Percentiles rank a stretch among this genome's conserved stretches.
phyloP scores from a whole-genome alignment of 2,329 filamentous ascomycete species.

The Capronia americana region DNA sequence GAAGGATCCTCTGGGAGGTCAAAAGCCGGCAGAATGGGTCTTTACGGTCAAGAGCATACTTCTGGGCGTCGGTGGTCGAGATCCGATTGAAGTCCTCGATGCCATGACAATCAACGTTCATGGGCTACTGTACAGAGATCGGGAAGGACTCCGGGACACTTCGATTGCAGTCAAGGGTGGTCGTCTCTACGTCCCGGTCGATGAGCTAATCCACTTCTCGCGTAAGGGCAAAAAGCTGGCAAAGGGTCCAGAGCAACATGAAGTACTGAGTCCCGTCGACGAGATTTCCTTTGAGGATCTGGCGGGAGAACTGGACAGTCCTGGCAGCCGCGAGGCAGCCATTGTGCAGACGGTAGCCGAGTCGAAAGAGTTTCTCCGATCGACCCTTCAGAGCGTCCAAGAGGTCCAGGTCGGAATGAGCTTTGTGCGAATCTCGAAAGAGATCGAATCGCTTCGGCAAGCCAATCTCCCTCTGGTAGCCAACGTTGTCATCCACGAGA shows the following conservation, averaged over 20 bases:
- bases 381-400: conserved; percentile 88
- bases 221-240: conserved; percentile 55
- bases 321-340: conserved; percentile 70
- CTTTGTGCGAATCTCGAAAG: conserved; percentile 85
- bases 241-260: conserved; percentile 51
- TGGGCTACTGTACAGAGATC: conserved; percentile 82
- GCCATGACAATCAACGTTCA: conserved; percentile 88
- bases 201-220: conserved; percentile 75
- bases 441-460: conserved; percentile 71
- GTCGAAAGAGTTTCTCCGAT: conserved; percentile 89
- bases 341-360: conserved; percentile 86
- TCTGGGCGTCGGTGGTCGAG: conserved; percentile 82
- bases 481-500: conserved; percentile 93
- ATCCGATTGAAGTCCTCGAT: conserved; percentile 87
- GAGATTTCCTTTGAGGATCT: conserved; percentile 74
- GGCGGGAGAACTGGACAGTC: conserved; percentile 74
- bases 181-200: conserved; percentile 85
- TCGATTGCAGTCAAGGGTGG: conserved; percentile 90
- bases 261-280: conserved; percentile 44
- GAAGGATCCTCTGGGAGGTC: conserved; percentile 66
- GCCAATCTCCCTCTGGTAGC: conserved; percentile 75
- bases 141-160: conserved; percentile 87
- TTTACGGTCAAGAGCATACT: conserved; percentile 83
- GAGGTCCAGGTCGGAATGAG: conserved; percentile 96
- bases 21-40: conserved; percentile 91